phyloP scores from a whole-genome alignment of 345 rosid species.

The Syzygium aqueum region DNA sequence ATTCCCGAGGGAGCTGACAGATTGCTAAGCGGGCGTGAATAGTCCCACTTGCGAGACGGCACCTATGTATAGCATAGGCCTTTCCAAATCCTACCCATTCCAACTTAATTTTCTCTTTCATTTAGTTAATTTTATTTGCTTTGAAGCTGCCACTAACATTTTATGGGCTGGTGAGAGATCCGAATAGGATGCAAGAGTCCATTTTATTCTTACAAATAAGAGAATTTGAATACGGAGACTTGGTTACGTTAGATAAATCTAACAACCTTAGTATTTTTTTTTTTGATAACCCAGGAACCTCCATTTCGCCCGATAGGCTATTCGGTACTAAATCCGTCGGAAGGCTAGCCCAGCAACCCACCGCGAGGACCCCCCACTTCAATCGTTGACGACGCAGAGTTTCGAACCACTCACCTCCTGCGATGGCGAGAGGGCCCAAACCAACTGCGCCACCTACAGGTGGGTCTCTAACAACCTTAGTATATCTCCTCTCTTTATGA shows the following conservation, averaged over 20 bases:
- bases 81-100: not conserved
- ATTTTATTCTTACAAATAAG: not conserved
- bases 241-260: not conserved
- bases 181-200: not conserved
- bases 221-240: not conserved
- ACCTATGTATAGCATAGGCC: not conserved
- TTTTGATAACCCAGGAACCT: too few species aligned
- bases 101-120: not conserved
- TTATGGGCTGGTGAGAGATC: not conserved
- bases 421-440: too few species aligned
- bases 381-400: too few species aligned
- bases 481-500: not conserved
- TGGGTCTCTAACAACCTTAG: not conserved
- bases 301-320: too few species aligned
- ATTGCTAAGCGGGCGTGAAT: not conserved
- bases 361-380: too few species aligned
- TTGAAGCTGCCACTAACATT: not conserved
- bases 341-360: too few species aligned
- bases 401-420: too few species aligned
- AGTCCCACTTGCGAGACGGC: not conserved
- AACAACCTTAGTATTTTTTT: not conserved
- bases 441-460: too few species aligned
- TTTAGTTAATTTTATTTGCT: not conserved
- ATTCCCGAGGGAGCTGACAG: not conserved
- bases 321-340: too few species aligned